Percentiles rank a stretch among this genome's conserved stretches.
These are phyloP conservation scores for Amphirosellinia nigrospora DNA, from an alignment of 495 filamentous ascomycete species.

Conservation along the genomic window DNA sequence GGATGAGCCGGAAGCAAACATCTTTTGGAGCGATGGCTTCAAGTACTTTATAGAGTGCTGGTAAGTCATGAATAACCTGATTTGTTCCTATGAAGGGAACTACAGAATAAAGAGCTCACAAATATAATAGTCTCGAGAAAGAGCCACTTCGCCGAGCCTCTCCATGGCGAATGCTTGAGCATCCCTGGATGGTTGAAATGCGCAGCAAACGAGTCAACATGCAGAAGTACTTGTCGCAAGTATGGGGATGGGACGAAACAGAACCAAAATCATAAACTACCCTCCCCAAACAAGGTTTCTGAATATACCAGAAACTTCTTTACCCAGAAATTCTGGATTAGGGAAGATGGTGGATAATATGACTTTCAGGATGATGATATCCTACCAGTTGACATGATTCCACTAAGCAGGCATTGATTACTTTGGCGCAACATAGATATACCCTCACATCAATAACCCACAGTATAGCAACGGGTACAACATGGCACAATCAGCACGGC, in stretches of 20 bases:
- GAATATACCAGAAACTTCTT: background rate
- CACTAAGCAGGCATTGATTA: conserved; percentile 8
- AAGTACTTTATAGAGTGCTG: conserved; percentile 99
- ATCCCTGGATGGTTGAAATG: conserved; percentile 98
- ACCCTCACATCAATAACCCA: conserved; percentile 5
- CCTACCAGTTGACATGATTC: background rate
- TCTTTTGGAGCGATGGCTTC: conserved; percentile 93
- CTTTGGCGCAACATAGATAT: background rate
- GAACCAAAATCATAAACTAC: conserved; percentile 29
- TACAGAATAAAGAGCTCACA: conserved; percentile 12
- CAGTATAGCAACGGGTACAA: background rate
- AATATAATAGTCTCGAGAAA: conserved; percentile 79
- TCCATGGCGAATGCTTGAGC: conserved; percentile 98
- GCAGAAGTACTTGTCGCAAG: conserved; percentile 85
- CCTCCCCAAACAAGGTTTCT: background rate
- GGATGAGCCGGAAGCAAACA: conserved; percentile 81
- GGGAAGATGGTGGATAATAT: background rate
- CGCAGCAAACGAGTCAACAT: conserved; percentile 95
- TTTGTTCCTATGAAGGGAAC: background rate
- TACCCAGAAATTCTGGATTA: background rate
- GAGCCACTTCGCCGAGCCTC: conserved; percentile 84
- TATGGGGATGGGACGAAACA: conserved; percentile 87
- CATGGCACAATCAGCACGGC: background rate
- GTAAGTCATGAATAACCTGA: conserved; percentile 62
- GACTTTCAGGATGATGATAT: background rate